Conservation (phyloP, 768 basidiomycete genomes). For the Chalciporus pseudorubinellus region DNA sequence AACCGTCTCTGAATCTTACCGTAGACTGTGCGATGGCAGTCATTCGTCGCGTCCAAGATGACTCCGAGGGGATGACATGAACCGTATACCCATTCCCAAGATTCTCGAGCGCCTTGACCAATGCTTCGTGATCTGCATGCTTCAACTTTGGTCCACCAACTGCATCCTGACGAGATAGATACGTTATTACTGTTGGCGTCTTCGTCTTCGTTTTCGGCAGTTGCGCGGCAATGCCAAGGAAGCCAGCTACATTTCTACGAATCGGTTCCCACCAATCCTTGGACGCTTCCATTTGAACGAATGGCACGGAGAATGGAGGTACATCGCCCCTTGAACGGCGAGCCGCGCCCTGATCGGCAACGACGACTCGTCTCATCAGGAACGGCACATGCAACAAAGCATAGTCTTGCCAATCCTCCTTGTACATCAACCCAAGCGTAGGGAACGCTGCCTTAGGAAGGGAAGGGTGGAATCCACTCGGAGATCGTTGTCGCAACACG, state of each 20-base stretch:
- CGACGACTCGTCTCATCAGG: constrained; percentile 69
- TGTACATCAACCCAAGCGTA: constrained; percentile 60
- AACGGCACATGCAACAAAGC: constrained; percentile 65
- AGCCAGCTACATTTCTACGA: constrained; percentile 41
- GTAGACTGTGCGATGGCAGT: constrained; percentile 64
- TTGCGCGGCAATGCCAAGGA: constrained; percentile 36
- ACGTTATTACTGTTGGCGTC: constrained; percentile 56
- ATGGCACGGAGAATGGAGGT: constrained; percentile 38
- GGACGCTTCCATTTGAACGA: constrained; percentile 42
- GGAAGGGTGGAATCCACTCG: constrained; percentile 70
- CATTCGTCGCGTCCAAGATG: constrained; percentile 62
- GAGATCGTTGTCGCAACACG: constrained; percentile 42
- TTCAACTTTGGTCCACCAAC: constrained; percentile 48
- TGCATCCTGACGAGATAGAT: constrained; percentile 62
- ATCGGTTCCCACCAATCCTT: constrained; percentile 71
- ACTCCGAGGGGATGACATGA: constrained; percentile 49
- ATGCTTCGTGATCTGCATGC: constrained; percentile 53
- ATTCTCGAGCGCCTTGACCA: constrained; percentile 55
- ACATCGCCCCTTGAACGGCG: constrained; percentile 28
- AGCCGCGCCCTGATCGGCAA: constrained; percentile 76
- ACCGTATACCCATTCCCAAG: constrained; percentile 58
- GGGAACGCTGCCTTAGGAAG: constrained; percentile 76
- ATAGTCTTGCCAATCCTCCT: constrained; percentile 78
- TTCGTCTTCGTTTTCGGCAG: constrained; percentile 14
- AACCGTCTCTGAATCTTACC: constrained; percentile 38